Evolutionary conservation across 345 rosid species (phyloP).

Genomic region (Stellera chamaejasme): DNA sequence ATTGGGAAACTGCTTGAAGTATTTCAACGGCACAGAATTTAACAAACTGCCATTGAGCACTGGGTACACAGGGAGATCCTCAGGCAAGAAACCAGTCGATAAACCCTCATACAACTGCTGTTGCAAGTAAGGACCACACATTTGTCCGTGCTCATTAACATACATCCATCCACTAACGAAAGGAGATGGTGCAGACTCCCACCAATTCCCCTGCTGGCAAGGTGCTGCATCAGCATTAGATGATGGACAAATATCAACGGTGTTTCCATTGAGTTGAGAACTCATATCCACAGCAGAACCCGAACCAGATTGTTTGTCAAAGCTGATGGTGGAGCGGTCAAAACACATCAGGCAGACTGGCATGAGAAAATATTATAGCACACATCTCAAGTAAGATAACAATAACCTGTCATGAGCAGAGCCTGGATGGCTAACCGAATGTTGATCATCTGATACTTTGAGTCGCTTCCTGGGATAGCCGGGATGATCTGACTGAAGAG

Average conservation of each 20-base stretch:
- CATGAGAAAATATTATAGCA: not conserved
- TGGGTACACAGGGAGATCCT: slow-evolving; percentile 84
- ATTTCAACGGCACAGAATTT: slow-evolving; percentile 69
- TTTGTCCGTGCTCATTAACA: slow-evolving; percentile 64
- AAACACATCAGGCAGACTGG: slow-evolving; percentile 22
- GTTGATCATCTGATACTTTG: slow-evolving; percentile 22
- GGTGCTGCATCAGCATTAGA: slow-evolving; percentile 32
- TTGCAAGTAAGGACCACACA: slow-evolving; percentile 94
- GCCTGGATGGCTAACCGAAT: slow-evolving; percentile 20
- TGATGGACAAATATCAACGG: slow-evolving; percentile 36
- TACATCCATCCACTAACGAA: slow-evolving; percentile 89
- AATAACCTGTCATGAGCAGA: slow-evolving; percentile 17
- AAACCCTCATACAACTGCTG: slow-evolving; percentile 80
- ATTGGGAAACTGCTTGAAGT: slow-evolving; percentile 82
- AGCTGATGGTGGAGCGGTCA: slow-evolving; percentile 25
- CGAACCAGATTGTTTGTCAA: slow-evolving; percentile 28
- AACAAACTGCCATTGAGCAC: slow-evolving; percentile 45
- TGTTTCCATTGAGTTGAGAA: slow-evolving; percentile 57
- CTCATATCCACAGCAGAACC: slow-evolving; percentile 36
- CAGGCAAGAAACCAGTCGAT: slow-evolving; percentile 74
- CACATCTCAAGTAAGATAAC: slow-evolving; percentile 14
- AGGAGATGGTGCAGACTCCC: slow-evolving; percentile 22
- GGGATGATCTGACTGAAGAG: slow-evolving; percentile 9
- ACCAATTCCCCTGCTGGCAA: slow-evolving; percentile 27
- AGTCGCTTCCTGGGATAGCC: slow-evolving; percentile 26